These are phyloP conservation scores for Pseudocercospora eumusae DNA, from an alignment of 2,329 filamentous ascomycete genomes.

Conservation along the genomic window DNA sequence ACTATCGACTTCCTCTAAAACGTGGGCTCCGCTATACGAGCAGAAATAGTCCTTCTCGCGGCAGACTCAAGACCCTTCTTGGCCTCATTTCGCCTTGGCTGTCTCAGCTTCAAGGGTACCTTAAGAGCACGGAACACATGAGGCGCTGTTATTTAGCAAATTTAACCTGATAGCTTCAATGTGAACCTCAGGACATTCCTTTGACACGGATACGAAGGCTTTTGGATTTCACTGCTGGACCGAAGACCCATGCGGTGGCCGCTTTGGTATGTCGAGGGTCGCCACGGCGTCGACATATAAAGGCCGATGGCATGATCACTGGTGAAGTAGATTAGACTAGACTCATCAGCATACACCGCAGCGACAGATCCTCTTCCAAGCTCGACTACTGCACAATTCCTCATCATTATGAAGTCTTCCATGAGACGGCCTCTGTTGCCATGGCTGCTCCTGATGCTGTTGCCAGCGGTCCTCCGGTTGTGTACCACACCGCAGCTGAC, in stretches of 20 bases:
- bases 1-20: background rate
- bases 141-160: no score
- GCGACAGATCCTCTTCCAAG: background rate
- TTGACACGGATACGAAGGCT: no score
- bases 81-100: background rate
- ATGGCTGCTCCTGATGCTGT: slow-evolving; percentile 1
- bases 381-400: background rate
- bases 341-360: background rate
- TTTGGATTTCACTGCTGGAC: no score
- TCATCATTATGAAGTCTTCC: slow-evolving; percentile 1
- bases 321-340: no score
- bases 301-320: no score
- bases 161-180: no score
- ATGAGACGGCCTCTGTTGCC: slow-evolving; percentile 1
- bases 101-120: background rate
- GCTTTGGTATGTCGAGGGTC: no score
- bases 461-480: slow-evolving; percentile 15
- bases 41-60: background rate
- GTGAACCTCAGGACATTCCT: no score
- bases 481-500: slow-evolving; percentile 18
- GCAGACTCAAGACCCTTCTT: background rate
- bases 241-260: no score
- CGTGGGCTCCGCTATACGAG: background rate
- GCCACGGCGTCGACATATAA: no score
- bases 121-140: background rate